Evolutionary conservation across 1,139 yeast species (phyloP).

Genomic region (Yamadazyma oceani): DNA sequence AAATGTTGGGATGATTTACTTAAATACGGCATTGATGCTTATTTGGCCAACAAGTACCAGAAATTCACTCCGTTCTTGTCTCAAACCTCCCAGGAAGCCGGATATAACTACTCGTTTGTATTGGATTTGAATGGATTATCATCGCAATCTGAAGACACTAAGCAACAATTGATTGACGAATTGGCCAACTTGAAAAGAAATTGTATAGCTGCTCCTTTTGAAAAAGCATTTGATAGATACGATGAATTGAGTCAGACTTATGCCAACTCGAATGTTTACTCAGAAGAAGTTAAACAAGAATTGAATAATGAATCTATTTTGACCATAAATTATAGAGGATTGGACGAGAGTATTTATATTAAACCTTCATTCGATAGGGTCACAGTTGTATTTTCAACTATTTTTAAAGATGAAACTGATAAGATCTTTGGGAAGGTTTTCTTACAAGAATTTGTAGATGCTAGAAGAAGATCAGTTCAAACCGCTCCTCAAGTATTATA

Average conservation of each 20-base stretch:
- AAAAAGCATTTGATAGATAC: slow-evolving; percentile 77
- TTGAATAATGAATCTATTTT: slow-evolving; percentile 58
- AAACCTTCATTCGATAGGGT: slow-evolving; percentile 95
- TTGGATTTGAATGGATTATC: slow-evolving; percentile 56
- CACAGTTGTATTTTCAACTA: slow-evolving; percentile 91
- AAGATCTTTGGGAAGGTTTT: slow-evolving; percentile 93
- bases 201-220: slow-evolving; percentile 91
- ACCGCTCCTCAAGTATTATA: slow-evolving; percentile 98
- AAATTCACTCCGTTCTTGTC: slow-evolving; percentile 29
- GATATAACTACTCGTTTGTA: slow-evolving; percentile 78
- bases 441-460: slow-evolving; percentile 93
- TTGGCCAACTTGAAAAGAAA: slow-evolving; percentile 79
- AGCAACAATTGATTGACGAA: slow-evolving; percentile 54
- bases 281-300: slow-evolving; percentile 52
- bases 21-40: slow-evolving; percentile 61
- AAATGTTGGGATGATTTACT: slow-evolving; percentile 75
- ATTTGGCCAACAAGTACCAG: slow-evolving; percentile 42
- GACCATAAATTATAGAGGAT: slow-evolving; percentile 81
- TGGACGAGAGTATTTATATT: slow-evolving; percentile 83
- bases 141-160: slow-evolving; percentile 43
- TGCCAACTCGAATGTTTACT: slow-evolving; percentile 45
- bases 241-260: slow-evolving; percentile 63
- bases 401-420: slow-evolving; percentile 96
- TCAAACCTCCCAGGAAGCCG: slow-evolving; percentile 56
- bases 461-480: slow-evolving; percentile 93